Conservation (phyloP, 2,329 filamentous ascomycete species). For the Apiospora kogelbergensis region DNA sequence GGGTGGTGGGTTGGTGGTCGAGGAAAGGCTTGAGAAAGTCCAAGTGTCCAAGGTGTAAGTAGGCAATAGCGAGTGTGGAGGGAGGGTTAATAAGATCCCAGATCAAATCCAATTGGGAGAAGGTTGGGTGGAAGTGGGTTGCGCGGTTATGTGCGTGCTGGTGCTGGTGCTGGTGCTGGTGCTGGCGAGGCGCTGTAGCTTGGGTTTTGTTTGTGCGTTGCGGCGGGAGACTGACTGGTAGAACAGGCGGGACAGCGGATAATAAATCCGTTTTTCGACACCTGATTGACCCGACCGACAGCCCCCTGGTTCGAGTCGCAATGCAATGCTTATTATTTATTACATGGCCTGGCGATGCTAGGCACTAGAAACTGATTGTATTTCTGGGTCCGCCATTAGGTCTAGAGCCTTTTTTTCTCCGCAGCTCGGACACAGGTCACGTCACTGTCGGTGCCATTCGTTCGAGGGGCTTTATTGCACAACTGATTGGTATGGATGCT, state of each 20-base stretch:
- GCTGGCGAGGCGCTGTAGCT: no score
- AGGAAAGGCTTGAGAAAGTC: conserved; percentile 2
- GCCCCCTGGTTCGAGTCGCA: not conserved
- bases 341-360: not conserved
- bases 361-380: not conserved
- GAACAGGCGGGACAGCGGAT: not conserved
- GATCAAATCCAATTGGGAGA: not conserved
- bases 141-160: conserved; percentile 2
- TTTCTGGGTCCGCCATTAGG: not conserved
- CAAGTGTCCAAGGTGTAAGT: not conserved
- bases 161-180: not conserved
- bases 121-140: conserved; percentile 2
- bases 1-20: not conserved
- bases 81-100: conserved; percentile 4
- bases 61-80: conserved; percentile 5
- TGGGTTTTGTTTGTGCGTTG: not conserved
- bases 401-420: not conserved
- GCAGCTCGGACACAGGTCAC: not conserved
- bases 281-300: not conserved
- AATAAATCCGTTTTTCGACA: not conserved
- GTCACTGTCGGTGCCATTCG: not conserved
- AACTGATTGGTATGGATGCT: no score
- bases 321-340: not conserved
- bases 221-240: not conserved
- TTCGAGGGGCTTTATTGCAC: no score